A percentile compares a stretch with the other conserved stretches of the same genome.
Evolutionary conservation across 495 filamentous ascomycete genomes (phyloP).

Genomic region (Aspergillus campestris): DNA sequence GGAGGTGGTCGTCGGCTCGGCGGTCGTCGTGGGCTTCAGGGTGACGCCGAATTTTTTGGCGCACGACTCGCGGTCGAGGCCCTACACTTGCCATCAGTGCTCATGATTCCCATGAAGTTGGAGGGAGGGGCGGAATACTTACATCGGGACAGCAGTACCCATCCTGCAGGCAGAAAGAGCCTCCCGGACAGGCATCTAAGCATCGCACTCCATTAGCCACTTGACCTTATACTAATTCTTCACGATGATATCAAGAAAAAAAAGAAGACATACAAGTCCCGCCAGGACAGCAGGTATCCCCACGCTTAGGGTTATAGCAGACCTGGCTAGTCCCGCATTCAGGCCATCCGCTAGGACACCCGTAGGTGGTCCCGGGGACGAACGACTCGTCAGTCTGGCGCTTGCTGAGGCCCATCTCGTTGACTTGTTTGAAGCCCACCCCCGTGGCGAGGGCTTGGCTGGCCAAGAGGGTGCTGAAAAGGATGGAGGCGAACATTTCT

Average conservation of each 20-base stretch:
- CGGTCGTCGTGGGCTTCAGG: neutral
- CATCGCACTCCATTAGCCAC: neutral
- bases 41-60: slow-evolving; percentile 5
- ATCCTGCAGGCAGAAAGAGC: slow-evolving; percentile 7
- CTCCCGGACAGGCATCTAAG: slow-evolving; percentile 10
- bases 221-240: neutral
- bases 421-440: neutral
- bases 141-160: slow-evolving; percentile 8
- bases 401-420: neutral
- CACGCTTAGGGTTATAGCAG: slow-evolving; percentile 10
- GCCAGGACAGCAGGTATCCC: slow-evolving; percentile 8
- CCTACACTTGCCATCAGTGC: neutral
- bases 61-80: slow-evolving; percentile 7
- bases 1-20: neutral
- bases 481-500: slow-evolving; percentile 2
- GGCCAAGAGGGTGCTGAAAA: slow-evolving; percentile 6
- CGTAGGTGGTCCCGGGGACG: slow-evolving; percentile 6
- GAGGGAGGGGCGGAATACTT: too few species aligned
- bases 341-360: slow-evolving; percentile 8
- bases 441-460: slow-evolving; percentile 7
- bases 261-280: slow-evolving; percentile 7
- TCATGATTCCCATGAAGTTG: too few species aligned
- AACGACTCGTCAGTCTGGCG: slow-evolving; percentile 7
- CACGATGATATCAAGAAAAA: neutral
- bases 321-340: neutral